Evolutionary conservation across 257 asterid species (phyloP).

Genomic region (Cinchona pubescens): DNA sequence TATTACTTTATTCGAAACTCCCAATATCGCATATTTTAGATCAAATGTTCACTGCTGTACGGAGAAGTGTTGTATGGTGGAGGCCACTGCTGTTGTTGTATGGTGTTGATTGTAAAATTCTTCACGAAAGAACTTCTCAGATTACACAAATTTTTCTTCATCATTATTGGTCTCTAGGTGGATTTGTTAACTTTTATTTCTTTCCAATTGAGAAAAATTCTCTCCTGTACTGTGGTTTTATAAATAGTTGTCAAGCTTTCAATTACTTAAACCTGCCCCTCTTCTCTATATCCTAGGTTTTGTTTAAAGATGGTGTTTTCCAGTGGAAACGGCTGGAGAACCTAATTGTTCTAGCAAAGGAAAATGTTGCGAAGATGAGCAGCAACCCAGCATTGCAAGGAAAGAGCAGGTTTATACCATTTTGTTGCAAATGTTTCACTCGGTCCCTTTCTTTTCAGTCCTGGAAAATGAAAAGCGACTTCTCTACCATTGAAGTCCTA

Average conservation of each 20-base stretch:
- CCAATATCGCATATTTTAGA: too few relatives aligned
- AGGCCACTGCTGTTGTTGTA: neutral
- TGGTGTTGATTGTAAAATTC: neutral
- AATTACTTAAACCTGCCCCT: slow-evolving; percentile 12
- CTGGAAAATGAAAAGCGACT: neutral
- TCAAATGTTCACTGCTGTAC: too few relatives aligned
- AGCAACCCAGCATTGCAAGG: slow-evolving; percentile 85
- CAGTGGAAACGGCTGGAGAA: slow-evolving; percentile 99
- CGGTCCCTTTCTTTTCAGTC: slow-evolving; percentile 7
- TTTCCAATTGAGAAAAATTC: too few relatives aligned
- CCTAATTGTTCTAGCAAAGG: slow-evolving; percentile 90
- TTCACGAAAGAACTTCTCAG: too few relatives aligned
- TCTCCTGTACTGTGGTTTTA: neutral
- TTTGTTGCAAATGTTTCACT: neutral
- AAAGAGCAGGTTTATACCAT: slow-evolving; percentile 31
- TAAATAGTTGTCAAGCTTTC: neutral
- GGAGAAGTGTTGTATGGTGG: too few relatives aligned
- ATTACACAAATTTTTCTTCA: too few relatives aligned
- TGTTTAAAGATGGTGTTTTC: slow-evolving; percentile 95
- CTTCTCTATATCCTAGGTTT: slow-evolving; percentile 55
- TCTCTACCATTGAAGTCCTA: neutral
- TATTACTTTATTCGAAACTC: too few relatives aligned
- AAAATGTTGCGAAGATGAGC: slow-evolving; percentile 87
- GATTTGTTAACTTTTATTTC: too few relatives aligned
- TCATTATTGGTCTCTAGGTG: too few relatives aligned